These are phyloP conservation scores for Flueggea neowawraea DNA, from an alignment of 441 rosid genomes.

Conservation along the genomic window DNA sequence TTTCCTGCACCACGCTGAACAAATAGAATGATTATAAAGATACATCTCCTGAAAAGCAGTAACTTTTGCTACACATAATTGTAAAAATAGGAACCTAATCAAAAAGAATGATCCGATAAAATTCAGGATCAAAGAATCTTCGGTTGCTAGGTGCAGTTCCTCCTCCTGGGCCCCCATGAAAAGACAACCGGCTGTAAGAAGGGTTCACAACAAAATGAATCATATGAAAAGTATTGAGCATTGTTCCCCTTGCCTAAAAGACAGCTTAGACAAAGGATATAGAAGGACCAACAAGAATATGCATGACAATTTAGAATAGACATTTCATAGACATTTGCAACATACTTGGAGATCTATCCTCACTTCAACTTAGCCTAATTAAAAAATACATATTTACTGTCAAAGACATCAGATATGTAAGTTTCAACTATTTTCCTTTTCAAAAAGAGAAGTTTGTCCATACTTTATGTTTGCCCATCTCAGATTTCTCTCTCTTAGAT, in stretches of 20 bases:
- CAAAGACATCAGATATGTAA: too few species aligned
- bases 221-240: too few species aligned
- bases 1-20: conserved; percentile 88
- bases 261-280: background rate
- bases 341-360: too few species aligned
- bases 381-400: too few species aligned
- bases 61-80: background rate
- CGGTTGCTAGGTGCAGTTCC: conserved; percentile 81
- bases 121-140: conserved; percentile 83
- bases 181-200: conserved; percentile 82
- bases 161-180: conserved; percentile 98
- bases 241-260: too few species aligned
- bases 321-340: too few species aligned
- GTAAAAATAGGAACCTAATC: conserved; percentile 57
- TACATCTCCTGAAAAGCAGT: background rate
- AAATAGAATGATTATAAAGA: background rate
- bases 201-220: background rate
- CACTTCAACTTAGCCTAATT: too few species aligned
- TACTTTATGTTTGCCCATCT: too few species aligned
- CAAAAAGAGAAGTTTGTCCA: too few species aligned
- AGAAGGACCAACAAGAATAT: background rate
- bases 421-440: too few species aligned
- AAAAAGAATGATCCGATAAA: conserved; percentile 74
- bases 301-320: too few species aligned
- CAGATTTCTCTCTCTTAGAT: too few species aligned